Percentiles rank a stretch among this genome's conserved stretches.
phyloP scores from a whole-genome alignment of 1,284 basidiomycete species.

The Porogramme epimiltina region DNA sequence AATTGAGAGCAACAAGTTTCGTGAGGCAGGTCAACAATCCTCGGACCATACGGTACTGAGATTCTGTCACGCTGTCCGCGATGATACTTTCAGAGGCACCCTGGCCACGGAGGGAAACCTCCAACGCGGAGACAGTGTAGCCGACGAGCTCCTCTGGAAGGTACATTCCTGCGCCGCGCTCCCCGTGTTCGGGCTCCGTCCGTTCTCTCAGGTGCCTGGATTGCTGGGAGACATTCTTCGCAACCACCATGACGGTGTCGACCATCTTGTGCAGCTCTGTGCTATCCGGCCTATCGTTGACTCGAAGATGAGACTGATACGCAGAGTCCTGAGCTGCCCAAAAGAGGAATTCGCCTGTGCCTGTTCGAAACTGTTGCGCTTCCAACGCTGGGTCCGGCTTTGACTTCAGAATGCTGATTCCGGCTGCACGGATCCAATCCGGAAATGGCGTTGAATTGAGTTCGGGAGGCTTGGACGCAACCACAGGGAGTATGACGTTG shows the following conservation, averaged over 20 bases:
- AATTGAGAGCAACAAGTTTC: conserved; percentile 68
- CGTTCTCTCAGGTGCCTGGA: conserved; percentile 75
- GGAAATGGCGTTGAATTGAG: conserved; percentile 66
- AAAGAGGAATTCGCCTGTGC: conserved; percentile 83
- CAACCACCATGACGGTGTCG: conserved; percentile 72
- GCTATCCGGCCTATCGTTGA: conserved; percentile 48
- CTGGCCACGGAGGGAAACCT: conserved; percentile 78
- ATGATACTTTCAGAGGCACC: conserved; percentile 53
- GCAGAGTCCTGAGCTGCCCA: conserved; percentile 80
- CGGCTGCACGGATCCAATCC: conserved; percentile 81
- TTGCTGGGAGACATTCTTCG: conserved; percentile 73
- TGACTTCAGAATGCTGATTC: conserved; percentile 80
- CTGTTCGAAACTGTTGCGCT: conserved; percentile 70
- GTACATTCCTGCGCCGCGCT: conserved; percentile 80
- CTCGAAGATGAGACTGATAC: conserved; percentile 58
- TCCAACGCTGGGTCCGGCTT: conserved; percentile 72
- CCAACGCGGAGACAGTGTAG: conserved; percentile 84
- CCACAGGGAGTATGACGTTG: conserved; percentile 90
- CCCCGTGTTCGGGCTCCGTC: conserved; percentile 68
- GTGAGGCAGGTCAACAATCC: conserved; percentile 73
- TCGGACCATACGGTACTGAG: conserved; percentile 76
- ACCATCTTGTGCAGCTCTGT: conserved; percentile 74
- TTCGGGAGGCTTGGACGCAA: conserved; percentile 43
- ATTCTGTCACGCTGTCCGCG: conserved; percentile 77
- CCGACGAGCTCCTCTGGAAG: conserved; percentile 90